phyloP scores from a whole-genome alignment of 805 yeast genomes.

The Candida orba region DNA sequence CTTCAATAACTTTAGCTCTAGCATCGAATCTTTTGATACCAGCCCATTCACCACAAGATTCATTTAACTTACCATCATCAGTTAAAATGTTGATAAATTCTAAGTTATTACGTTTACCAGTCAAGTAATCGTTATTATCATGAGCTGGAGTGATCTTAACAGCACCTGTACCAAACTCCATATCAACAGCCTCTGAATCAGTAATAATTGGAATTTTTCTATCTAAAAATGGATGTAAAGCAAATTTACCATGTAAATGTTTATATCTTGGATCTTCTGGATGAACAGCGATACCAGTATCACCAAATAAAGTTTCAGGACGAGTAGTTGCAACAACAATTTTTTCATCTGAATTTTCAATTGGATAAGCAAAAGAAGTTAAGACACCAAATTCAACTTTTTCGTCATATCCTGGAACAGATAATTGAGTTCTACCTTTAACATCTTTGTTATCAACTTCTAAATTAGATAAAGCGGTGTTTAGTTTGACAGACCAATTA shows the following conservation, averaged over 20 bases:
- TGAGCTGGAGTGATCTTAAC: slow-evolving; percentile 99
- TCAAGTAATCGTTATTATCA: slow-evolving; percentile 92
- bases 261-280: slow-evolving; percentile 90
- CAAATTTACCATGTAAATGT: slow-evolving; percentile 92
- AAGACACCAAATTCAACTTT: slow-evolving; percentile 94
- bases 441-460: slow-evolving; percentile 93
- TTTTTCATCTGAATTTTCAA: slow-evolving; percentile 79
- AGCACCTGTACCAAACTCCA: slow-evolving; percentile 99
- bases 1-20: slow-evolving; percentile 73
- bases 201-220: slow-evolving; percentile 81
- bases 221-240: slow-evolving; percentile 83
- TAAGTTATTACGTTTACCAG: slow-evolving; percentile 90
- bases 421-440: slow-evolving; percentile 69
- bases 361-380: slow-evolving; percentile 91
- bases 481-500: slow-evolving; percentile 92
- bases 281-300: slow-evolving; percentile 95
- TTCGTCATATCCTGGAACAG: slow-evolving; percentile 86
- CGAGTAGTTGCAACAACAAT: slow-evolving; percentile 94
- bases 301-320: slow-evolving; percentile 98
- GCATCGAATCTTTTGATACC: slow-evolving; percentile 96
- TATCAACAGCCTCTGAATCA: slow-evolving; percentile 92
- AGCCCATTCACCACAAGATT: slow-evolving; percentile 86
- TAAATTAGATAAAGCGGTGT: slow-evolving; percentile 92
- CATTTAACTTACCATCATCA: slow-evolving; percentile 87
- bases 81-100: slow-evolving; percentile 87